phyloP scores from a whole-genome alignment of 495 filamentous ascomycete genomes.

The Podospora didyma region DNA sequence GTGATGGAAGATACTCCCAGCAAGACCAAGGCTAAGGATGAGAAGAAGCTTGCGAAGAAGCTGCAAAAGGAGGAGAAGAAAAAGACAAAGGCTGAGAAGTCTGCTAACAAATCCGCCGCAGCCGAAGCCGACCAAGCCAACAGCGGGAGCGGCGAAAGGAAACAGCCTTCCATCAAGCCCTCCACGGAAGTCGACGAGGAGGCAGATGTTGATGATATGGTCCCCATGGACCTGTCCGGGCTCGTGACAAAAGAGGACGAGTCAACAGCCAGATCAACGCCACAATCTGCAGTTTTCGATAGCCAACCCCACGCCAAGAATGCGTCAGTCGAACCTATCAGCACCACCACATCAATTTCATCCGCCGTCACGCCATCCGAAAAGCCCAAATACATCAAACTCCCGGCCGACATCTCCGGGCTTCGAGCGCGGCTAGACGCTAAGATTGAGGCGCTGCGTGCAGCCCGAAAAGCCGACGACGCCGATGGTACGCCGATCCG shows the following conservation, averaged over 20 bases:
- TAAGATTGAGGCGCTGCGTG: conserved; percentile 76
- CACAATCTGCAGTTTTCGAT: conserved; percentile 64
- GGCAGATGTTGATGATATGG: conserved; percentile 27
- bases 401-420: conserved; percentile 60
- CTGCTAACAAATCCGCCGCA: conserved; percentile 1
- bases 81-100: conserved; percentile 16
- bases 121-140: conserved; percentile 3
- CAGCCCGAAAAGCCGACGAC: conserved; percentile 76
- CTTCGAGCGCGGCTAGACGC: conserved; percentile 72
- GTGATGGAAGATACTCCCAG: too few species aligned
- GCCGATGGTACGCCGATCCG: conserved; percentile 72
- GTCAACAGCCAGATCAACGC: conserved; percentile 46
- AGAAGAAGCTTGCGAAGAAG: conserved; percentile 24
- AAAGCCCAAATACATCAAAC: conserved; percentile 49
- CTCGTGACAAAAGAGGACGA: conserved; percentile 40
- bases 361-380: conserved; percentile 60
- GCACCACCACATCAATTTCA: conserved; percentile 68
- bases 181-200: conserved; percentile 23
- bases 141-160: background rate
- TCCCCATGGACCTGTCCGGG: conserved; percentile 42
- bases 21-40: conserved; percentile 16
- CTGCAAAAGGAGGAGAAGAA: conserved; percentile 24
- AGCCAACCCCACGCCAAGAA: conserved; percentile 33
- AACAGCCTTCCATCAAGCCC: conserved; percentile 9
- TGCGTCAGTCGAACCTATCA: conserved; percentile 42